Evolutionary conservation across 257 asterid species (phyloP).

Genomic region (Primulina huaijiensis): DNA sequence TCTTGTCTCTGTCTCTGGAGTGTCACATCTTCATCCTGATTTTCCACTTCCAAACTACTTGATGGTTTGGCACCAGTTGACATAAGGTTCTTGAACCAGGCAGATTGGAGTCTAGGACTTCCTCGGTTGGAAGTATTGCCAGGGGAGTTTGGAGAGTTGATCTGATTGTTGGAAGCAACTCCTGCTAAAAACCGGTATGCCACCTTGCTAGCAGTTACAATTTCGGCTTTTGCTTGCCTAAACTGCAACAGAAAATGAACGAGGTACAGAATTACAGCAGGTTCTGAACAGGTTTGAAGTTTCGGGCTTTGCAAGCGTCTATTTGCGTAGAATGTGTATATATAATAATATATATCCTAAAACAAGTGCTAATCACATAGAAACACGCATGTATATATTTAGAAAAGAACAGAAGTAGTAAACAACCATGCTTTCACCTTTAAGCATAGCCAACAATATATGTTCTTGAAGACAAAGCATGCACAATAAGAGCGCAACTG

Average conservation of each 20-base stretch:
- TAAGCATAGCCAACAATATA: not conserved
- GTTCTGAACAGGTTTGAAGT: not conserved
- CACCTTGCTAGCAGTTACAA: constrained; percentile 1
- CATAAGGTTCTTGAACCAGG: not conserved
- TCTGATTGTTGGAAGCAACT: not conserved
- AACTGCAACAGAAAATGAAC: not conserved
- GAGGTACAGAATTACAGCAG: not conserved
- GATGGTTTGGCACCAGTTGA: not conserved
- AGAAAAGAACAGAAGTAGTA: not conserved
- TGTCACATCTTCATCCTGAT: not conserved
- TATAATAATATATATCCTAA: too few species aligned
- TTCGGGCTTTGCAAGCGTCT: not conserved
- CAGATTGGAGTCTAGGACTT: not conserved
- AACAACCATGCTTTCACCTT: not conserved
- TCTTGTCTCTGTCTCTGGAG: not conserved
- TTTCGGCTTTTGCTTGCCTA: not conserved
- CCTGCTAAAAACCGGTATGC: not conserved
- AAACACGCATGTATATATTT: too few species aligned
- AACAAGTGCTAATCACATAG: not conserved
- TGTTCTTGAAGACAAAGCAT: not conserved
- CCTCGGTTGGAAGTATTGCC: not conserved
- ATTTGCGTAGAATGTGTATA: too few species aligned
- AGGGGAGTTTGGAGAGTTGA: not conserved
- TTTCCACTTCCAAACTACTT: not conserved
- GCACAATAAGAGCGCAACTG: not conserved